Base-by-base conservation (phyloP, 495 filamentous ascomycete genomes). In the Penicillium alfredii region DNA sequence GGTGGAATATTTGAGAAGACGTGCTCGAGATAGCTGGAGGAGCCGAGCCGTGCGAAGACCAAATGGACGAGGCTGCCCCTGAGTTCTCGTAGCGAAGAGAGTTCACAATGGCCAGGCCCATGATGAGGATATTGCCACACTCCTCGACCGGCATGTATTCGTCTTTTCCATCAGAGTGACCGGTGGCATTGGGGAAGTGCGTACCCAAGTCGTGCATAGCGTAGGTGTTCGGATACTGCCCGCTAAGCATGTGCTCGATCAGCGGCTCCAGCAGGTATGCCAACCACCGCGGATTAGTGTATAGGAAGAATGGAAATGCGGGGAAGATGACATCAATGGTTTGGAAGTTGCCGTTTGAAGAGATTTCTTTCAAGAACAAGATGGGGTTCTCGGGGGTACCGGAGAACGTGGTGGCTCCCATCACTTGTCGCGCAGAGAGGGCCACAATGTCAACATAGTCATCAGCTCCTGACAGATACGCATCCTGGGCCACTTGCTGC, bases 101-200 rank as follows among this genome's bases (percentile, higher is more conserved):
- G 49, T 95, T 93, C 8, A 84, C 82, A 28, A 95, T 64, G 0
- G 87, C 83, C 31, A 97, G 68, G 0, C 82, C 88, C 89, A 97
- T 93, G 56, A 94, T 94, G 21, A 97, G 64, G 70, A 97, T 97
- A 47, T 97, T 86, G 3, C 90, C 90, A 48, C 90, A 95, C 53
- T 97, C 90, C 51, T 97, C 90, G 2, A 97, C 85, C 0, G 90
- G 90, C 90, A 97, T 97, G 40, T 94, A 90, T 55, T 97, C 90
- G 41, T 97, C 90, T 1, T 70, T 70, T 8, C 90, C 90, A 47
- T 94, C 88, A 1, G 77, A 61, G 58, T 97, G 89, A 2, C 90
- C 90, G 0, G 89, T 95, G 3, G 86, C 79, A 50, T 97, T 97
- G 11, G 90, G 90, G 59, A 94, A 97, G 51, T 88, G 82, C 1